Percentiles rank a stretch among this genome's conserved stretches.
phyloP scores from a whole-genome alignment of 2,329 filamentous ascomycete species.

The Gremmenia infestans region DNA sequence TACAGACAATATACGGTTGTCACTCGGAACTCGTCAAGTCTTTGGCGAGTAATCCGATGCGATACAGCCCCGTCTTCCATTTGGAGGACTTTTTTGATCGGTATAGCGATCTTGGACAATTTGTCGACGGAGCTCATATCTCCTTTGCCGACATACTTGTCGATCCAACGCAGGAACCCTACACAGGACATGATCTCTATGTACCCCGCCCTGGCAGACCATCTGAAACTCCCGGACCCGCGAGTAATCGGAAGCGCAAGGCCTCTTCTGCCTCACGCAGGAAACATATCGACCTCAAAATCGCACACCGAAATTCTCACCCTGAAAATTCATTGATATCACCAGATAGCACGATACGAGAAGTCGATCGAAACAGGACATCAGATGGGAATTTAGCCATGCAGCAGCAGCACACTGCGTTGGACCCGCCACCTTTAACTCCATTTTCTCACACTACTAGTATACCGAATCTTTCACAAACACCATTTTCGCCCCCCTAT shows the following conservation, averaged over 20 bases:
- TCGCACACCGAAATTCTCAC: conserved; percentile 28
- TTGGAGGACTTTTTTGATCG: conserved; percentile 85
- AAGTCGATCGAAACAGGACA: not conserved
- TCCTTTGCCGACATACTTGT: conserved; percentile 62
- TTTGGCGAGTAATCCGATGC: conserved; percentile 61
- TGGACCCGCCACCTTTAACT: conserved; percentile 13
- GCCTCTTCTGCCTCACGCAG: conserved; percentile 11
- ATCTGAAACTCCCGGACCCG: not conserved
- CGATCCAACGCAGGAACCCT: conserved; percentile 55
- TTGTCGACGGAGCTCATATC: conserved; percentile 71
- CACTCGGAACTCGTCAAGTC: conserved; percentile 76
- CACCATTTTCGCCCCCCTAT: conserved; percentile 33
- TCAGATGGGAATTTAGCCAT: not conserved
- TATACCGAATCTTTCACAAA: conserved; percentile 17
- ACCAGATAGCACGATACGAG: conserved; percentile 21
- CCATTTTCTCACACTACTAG: conserved; percentile 8
- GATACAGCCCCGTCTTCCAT: conserved; percentile 75
- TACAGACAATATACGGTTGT: conserved; percentile 73
- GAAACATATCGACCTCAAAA: conserved; percentile 34
- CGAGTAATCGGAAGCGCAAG: conserved; percentile 18
- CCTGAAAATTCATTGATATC: conserved; percentile 28
- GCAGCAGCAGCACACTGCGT: conserved; percentile 11
- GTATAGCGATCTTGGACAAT: conserved; percentile 55
- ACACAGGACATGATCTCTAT: conserved; percentile 45
- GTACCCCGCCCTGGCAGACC: conserved; percentile 36